These are phyloP conservation scores for Pelargonium cotyledonis DNA, from an alignment of 441 rosid species.

Conservation along the genomic window DNA sequence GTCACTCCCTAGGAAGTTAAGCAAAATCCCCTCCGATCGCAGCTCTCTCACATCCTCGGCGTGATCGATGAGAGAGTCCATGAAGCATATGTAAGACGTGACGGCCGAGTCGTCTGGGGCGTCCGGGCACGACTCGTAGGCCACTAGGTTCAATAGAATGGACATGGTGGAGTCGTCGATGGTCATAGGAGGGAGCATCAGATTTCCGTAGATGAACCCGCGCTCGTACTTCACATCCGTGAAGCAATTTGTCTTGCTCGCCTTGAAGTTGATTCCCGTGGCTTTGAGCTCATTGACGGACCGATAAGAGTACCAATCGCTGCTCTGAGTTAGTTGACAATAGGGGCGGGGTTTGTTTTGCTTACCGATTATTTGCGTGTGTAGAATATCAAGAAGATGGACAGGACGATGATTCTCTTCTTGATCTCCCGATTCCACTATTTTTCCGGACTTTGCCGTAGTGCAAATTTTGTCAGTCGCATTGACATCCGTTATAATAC, in stretches of 20 bases:
- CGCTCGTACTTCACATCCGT: background rate
- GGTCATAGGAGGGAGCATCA: conserved; percentile 12
- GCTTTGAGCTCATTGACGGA: conserved; percentile 5
- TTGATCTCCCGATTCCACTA: too few relatives aligned
- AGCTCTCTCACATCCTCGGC: conserved; percentile 22
- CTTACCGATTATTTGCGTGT: background rate
- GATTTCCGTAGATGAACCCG: background rate
- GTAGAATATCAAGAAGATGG: conserved; percentile 17
- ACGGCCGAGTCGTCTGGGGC: background rate
- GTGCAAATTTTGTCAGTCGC: too few relatives aligned
- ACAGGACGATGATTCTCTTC: background rate
- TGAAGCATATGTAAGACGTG: conserved; percentile 23
- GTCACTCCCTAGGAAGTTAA: conserved; percentile 17
- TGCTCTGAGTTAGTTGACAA: too few relatives aligned
- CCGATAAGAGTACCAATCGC: background rate
- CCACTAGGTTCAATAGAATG: conserved; percentile 24
- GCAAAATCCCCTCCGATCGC: conserved; percentile 7
- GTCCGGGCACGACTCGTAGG: conserved; percentile 22
- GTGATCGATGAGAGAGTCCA: conserved; percentile 22
- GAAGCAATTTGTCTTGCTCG: background rate
- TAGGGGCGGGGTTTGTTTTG: too few relatives aligned
- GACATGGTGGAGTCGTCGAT: conserved; percentile 25
- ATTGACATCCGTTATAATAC: too few relatives aligned
- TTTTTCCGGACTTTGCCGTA: too few relatives aligned
- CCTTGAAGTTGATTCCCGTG: background rate